Conservation (phyloP, 2,329 filamentous ascomycete genomes). For the Microdochium bolleyi region DNA sequence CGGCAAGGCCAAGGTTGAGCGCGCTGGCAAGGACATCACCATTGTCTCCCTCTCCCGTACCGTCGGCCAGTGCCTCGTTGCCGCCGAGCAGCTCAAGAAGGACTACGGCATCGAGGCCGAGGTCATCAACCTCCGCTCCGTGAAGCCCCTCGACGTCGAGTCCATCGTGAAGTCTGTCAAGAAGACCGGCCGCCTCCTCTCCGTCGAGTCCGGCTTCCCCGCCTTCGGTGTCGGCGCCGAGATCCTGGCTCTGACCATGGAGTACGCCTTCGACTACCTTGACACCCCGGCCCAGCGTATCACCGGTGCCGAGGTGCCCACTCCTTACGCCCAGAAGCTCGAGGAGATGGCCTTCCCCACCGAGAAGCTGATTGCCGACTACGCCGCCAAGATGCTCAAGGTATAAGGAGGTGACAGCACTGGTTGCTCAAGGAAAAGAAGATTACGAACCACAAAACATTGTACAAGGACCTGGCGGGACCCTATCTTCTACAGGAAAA, state of each 20-base stretch:
- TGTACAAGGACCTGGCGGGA: no score
- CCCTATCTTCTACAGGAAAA: no score
- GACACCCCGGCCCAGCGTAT: constrained; percentile 88
- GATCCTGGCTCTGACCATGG: constrained; percentile 89
- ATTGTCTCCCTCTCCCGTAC: constrained; percentile 92
- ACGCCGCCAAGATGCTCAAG: constrained; percentile 76
- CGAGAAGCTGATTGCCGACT: constrained; percentile 78
- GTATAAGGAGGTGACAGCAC: constrained; percentile 14
- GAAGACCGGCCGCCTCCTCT: constrained; percentile 91
- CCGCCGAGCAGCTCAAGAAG: constrained; percentile 86
- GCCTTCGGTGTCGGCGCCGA: constrained; percentile 89
- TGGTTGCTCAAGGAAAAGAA: no score
- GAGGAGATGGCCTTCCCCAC: constrained; percentile 95
- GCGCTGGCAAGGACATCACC: constrained; percentile 89
- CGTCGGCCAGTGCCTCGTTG: constrained; percentile 83
- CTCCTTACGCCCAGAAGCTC: constrained; percentile 85
- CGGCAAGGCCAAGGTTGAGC: constrained; percentile 99
- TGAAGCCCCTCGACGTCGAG: constrained; percentile 95
- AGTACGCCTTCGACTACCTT: constrained; percentile 97
- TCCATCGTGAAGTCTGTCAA: constrained; percentile 95
- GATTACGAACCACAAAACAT: no score
- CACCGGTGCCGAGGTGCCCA: constrained; percentile 94
- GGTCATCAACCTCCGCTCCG: constrained; percentile 94
- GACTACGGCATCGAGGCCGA: constrained; percentile 95
- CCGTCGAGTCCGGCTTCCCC: constrained; percentile 93